Conservation (phyloP, 2,329 filamentous ascomycete genomes). For the Alternaria panax region DNA sequence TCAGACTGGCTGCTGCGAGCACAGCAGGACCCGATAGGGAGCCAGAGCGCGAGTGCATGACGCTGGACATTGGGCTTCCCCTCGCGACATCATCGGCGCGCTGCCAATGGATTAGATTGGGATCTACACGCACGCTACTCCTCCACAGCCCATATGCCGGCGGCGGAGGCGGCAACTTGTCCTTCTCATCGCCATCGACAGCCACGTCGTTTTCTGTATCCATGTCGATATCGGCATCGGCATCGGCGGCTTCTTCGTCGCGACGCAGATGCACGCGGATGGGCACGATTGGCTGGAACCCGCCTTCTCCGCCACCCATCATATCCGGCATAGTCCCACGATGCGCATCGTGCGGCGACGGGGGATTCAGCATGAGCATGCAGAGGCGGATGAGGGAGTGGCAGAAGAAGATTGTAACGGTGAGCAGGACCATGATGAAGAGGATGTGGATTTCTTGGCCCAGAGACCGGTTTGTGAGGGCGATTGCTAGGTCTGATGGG, state of each 20-base stretch:
- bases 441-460: conserved; percentile 79
- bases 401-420: conserved; percentile 79
- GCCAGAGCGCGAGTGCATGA: conserved; percentile 7
- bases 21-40: conserved; percentile 1
- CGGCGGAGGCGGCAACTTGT: conserved; percentile 56
- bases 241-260: conserved; percentile 71
- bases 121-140: conserved; percentile 81
- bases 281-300: conserved; percentile 74
- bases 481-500: conserved; percentile 73
- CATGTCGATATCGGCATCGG: conserved; percentile 62
- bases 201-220: conserved; percentile 49
- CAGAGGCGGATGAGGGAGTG: conserved; percentile 78
- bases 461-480: conserved; percentile 68
- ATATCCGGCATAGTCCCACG: conserved; percentile 56
- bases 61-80: conserved; percentile 10
- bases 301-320: conserved; percentile 61
- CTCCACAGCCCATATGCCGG: conserved; percentile 89
- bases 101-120: conserved; percentile 82
- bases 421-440: conserved; percentile 77
- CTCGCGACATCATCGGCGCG: conserved; percentile 53
- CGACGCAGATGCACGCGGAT: conserved; percentile 78
- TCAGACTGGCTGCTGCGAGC: neutral
- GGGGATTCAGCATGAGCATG: conserved; percentile 66
- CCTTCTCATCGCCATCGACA: conserved; percentile 27
- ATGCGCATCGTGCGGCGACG: conserved; percentile 17